Percentiles rank a stretch among this genome's conserved stretches.
Conservation (phyloP, 441 rosid species). For the Adansonia grandidieri region DNA sequence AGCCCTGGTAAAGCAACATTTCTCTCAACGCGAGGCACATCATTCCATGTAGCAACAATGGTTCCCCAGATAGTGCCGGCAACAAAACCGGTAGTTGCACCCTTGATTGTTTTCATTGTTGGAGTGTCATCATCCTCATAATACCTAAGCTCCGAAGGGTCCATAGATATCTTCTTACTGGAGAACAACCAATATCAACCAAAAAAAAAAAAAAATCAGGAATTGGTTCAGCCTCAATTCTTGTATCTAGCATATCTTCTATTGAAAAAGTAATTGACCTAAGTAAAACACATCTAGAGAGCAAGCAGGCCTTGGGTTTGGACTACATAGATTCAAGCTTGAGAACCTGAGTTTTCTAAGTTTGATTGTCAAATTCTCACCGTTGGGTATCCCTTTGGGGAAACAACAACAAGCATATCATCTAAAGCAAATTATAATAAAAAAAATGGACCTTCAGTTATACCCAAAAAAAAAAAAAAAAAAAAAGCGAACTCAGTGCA, state of each 20-base stretch:
- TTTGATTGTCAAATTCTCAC: background rate
- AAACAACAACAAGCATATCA: background rate
- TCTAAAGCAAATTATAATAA: background rate
- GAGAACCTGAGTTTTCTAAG: background rate
- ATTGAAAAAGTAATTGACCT: background rate
- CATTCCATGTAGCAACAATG: constrained; percentile 85
- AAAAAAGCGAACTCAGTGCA: background rate
- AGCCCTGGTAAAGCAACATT: constrained; percentile 89
- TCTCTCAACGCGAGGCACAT: constrained; percentile 94
- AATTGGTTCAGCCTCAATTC: background rate
- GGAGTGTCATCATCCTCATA: constrained; percentile 81
- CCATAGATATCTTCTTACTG: constrained; percentile 51
- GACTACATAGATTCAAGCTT: background rate
- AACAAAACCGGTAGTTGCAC: constrained; percentile 81
- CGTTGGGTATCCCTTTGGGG: background rate
- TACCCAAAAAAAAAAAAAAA: background rate
- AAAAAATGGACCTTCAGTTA: background rate
- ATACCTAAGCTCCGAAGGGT: constrained; percentile 81
- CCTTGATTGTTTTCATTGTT: constrained; percentile 74
- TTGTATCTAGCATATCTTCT: background rate
- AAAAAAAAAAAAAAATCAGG: constrained; percentile 15
- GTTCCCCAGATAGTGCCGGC: constrained; percentile 86
- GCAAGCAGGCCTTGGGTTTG: background rate
- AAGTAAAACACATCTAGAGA: background rate
- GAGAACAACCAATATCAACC: constrained; percentile 18